These are phyloP conservation scores for Diutina sp. DNA, from an alignment of 1,139 yeast genomes.

Conservation along the genomic window DNA sequence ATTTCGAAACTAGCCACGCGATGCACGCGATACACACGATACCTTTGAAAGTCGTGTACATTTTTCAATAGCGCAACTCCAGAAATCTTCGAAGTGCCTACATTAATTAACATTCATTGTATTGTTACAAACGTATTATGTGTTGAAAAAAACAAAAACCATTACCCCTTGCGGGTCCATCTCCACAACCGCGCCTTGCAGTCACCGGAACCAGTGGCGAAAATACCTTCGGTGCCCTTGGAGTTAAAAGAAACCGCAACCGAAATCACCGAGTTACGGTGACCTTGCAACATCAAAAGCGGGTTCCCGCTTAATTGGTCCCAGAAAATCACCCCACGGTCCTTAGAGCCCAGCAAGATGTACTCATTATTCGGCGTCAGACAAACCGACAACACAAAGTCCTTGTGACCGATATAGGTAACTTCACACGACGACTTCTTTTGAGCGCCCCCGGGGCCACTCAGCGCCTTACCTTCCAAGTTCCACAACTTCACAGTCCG, in stretches of 20 bases:
- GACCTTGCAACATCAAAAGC: conserved; percentile 92
- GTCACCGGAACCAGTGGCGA: conserved; percentile 97
- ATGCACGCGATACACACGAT: too few species aligned
- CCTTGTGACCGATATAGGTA: conserved; percentile 92
- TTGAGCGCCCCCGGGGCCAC: conserved; percentile 26
- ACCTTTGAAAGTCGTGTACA: too few species aligned
- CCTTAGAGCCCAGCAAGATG: conserved; percentile 90
- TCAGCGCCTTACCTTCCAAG: conserved; percentile 46
- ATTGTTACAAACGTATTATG: conserved; percentile 1
- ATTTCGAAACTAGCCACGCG: too few species aligned
- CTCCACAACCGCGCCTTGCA: conserved; percentile 96
- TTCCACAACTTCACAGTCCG: conserved; percentile 96
- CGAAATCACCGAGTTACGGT: conserved; percentile 88
- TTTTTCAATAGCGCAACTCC: too few species aligned
- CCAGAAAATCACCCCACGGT: conserved; percentile 96
- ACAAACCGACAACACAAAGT: conserved; percentile 88
- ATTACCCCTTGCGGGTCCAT: conserved; percentile 23
- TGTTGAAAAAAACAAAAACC: neutral
- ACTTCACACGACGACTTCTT: conserved; percentile 67
- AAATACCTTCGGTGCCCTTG: conserved; percentile 57
- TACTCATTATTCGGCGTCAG: conserved; percentile 90
- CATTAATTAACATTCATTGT: neutral
- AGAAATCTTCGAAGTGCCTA: neutral
- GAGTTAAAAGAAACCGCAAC: conserved; percentile 82
- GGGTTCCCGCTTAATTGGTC: conserved; percentile 89